These are phyloP conservation scores for Syzygium aromaticum DNA, from an alignment of 345 rosid genomes.

Conservation along the genomic window DNA sequence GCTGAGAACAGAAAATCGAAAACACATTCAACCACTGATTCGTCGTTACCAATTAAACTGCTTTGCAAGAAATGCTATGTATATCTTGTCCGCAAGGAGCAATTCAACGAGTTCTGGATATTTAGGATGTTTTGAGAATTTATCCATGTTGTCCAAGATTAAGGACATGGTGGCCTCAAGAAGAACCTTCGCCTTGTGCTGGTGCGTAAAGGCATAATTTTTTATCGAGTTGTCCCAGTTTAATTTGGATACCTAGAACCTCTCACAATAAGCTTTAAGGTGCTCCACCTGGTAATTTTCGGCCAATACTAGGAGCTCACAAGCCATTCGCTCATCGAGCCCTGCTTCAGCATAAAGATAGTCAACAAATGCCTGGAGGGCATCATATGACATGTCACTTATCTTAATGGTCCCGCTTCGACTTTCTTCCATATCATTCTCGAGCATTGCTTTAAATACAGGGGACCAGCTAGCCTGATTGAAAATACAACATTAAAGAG, in stretches of 20 bases:
- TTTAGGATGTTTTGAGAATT: conserved; percentile 48
- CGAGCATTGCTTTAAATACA: conserved; percentile 83
- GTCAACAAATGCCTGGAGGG: conserved; percentile 56
- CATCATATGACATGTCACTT: conserved; percentile 50
- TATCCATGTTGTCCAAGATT: conserved; percentile 71
- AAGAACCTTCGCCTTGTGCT: conserved; percentile 62
- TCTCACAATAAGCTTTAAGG: conserved; percentile 72
- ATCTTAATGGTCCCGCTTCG: conserved; percentile 77
- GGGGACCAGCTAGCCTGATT: conserved; percentile 67
- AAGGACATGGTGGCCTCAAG: conserved; percentile 51
- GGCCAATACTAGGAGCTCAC: conserved; percentile 74
- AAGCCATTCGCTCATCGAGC: conserved; percentile 72
- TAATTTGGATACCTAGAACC: conserved; percentile 58
- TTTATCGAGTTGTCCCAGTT: conserved; percentile 67
- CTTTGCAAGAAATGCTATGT: conserved; percentile 58
- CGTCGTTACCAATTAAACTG: conserved; percentile 3
- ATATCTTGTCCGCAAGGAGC: conserved; percentile 61
- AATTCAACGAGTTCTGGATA: conserved; percentile 71
- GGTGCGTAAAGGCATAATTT: conserved; percentile 76
- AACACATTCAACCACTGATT: too few species aligned
- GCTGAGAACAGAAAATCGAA: too few species aligned
- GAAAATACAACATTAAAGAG: neutral
- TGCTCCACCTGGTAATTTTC: conserved; percentile 80
- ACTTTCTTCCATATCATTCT: conserved; percentile 82
- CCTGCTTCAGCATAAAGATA: conserved; percentile 70